Conservation (phyloP, 164 flowering plant species). For the Piper betle region DNA sequence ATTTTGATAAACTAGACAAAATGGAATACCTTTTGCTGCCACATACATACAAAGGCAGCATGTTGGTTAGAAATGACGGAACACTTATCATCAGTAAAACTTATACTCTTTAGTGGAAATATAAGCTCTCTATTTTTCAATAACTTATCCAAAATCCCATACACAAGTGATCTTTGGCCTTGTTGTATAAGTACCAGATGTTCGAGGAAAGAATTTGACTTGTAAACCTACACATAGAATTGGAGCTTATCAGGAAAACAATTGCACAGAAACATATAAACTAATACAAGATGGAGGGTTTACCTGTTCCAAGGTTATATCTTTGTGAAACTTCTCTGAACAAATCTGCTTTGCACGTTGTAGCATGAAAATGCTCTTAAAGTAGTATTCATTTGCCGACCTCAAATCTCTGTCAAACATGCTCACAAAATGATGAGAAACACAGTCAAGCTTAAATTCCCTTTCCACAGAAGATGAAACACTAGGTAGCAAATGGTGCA, state of each 20-base stretch:
- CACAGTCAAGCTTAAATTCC: conserved; percentile 5
- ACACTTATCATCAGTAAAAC: conserved; percentile 8
- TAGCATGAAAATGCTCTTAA: conserved; percentile 56
- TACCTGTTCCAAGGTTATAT: conserved; percentile 66
- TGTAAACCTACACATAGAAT: conserved; percentile 28
- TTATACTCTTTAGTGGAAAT: conserved; percentile 24
- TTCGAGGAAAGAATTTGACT: conserved; percentile 44
- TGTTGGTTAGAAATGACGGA: conserved; percentile 27
- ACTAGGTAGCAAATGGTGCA: conserved; percentile 41
- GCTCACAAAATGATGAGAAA: conserved; percentile 2
- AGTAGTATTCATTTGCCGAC: conserved; percentile 50
- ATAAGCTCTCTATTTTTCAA: conserved; percentile 22
- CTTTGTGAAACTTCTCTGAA: conserved; percentile 45
- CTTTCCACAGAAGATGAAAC: conserved; percentile 6
- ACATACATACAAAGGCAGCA: conserved; percentile 44
- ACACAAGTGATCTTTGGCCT: conserved; percentile 51
- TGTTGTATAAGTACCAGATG: conserved; percentile 67
- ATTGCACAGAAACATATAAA: too few species aligned
- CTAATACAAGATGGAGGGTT: background rate
- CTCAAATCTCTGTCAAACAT: conserved; percentile 35
- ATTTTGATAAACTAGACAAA: background rate
- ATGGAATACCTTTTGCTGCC: conserved; percentile 72
- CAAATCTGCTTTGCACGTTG: conserved; percentile 38
- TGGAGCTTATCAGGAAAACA: background rate
- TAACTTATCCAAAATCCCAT: conserved; percentile 34